These are phyloP conservation scores for Neoarthrinium moseri DNA, from an alignment of 2,329 filamentous ascomycete genomes.

Conservation along the genomic window DNA sequence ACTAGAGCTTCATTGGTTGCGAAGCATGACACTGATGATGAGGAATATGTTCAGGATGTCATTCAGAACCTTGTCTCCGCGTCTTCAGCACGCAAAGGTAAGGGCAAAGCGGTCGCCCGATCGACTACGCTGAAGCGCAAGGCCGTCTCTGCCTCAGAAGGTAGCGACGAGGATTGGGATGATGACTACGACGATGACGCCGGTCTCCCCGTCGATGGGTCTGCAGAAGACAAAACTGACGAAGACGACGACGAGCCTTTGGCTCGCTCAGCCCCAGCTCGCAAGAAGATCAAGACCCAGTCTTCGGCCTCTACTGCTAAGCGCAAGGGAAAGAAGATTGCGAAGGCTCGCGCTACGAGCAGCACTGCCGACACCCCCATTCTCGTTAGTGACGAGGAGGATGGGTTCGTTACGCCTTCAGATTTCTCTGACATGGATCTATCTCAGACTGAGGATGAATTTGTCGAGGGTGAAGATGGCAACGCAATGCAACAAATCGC, in stretches of 20 bases:
- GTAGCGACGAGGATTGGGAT: conserved; percentile 2
- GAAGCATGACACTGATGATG: conserved; percentile 7
- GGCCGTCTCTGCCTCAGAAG: neutral
- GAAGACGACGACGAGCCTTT: conserved; percentile 13
- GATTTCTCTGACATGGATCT: neutral
- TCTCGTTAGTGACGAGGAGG: conserved; percentile 20
- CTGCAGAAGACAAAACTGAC: neutral
- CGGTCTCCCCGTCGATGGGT: conserved; percentile 9
- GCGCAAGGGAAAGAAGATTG: too few species aligned
- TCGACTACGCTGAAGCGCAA: conserved; percentile 4
- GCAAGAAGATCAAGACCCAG: conserved; percentile 12
- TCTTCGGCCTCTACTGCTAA: neutral
- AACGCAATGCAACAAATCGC: conserved; percentile 6
- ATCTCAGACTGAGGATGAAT: conserved; percentile 3
- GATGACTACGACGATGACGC: conserved; percentile 17
- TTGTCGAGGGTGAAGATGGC: conserved; percentile 14
- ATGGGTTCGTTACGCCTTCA: conserved; percentile 16
- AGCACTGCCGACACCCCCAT: conserved; percentile 15
- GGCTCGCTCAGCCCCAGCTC: conserved; percentile 10
- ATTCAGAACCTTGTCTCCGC: conserved; percentile 1
- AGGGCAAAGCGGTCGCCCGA: conserved; percentile 5
- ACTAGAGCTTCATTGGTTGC: conserved; percentile 4
- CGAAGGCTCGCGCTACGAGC: neutral
- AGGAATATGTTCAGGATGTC: conserved; percentile 1
- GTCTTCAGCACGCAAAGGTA: conserved; percentile 1